Base-by-base conservation (phyloP, 1,284 basidiomycete species). In the Malassezia cuniculi region DNA sequence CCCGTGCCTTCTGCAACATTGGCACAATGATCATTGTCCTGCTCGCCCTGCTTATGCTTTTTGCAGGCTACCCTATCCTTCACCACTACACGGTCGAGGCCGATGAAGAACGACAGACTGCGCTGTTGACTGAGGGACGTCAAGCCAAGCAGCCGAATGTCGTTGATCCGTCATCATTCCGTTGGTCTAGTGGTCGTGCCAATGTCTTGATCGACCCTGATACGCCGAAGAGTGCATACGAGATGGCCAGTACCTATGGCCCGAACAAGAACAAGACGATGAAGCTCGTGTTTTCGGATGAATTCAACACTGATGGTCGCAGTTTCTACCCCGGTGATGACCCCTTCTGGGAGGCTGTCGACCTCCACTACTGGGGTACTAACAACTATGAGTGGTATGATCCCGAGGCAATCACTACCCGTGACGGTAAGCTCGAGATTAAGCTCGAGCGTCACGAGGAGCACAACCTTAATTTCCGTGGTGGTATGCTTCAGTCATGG, bases 231-330 rank as follows among this genome's bases (percentile, higher is more conserved):
- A 7, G 1, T 0, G 48, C 34, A 1, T 25, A 40, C 6, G 31
- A n/a, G n/a, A n/a, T n/a, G n/a, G n/a, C 14, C 1, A 54, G 49
- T 47, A 50, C 30, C 3, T 35, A 45, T 17, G 47, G 47, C 0
- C 1, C 34, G 2, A 6, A 11, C 9, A 42, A 48, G 18, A 34
- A 22, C 1, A 31, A 27, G 4, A 30, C 25, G 12, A 61, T 55
- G 31, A 52, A 66, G 16, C 75, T 93, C 12, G 79, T 85, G 3
- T 61, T 61, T 15, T 47, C 41, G 41, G 87, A 94, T 69, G 87
- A 95, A 69, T 60, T 60, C 41, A 78, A 87, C 35, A 70, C 57
- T 3, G 78, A 80, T 20, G 85, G 84, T 5, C 54, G 75, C 22
- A 71, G 69, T 0, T 76, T 76, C 49, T 61, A 50, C 50, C 55